A percentile compares a stretch with the other conserved stretches of the same genome.
phyloP scores from a whole-genome alignment of 106 monocot species.

The Allium cepa region DNA sequence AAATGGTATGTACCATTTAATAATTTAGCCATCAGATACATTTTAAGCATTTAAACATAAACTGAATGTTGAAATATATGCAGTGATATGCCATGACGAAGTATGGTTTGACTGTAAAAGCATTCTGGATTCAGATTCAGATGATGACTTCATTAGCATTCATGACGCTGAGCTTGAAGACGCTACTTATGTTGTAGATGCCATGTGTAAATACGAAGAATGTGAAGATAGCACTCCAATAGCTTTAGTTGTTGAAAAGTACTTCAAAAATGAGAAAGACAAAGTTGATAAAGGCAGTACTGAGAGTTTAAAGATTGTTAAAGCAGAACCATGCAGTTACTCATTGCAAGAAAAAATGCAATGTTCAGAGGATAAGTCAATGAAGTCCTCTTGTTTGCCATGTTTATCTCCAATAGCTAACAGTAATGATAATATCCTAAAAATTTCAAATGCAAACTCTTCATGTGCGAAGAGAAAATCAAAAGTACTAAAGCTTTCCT shows the following conservation, averaged over 20 bases:
- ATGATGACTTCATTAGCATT: slow-evolving; percentile 63
- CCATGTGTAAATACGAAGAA: slow-evolving; percentile 22
- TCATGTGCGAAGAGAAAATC: slow-evolving; percentile 36
- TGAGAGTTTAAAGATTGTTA: slow-evolving; percentile 15
- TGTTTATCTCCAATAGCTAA: slow-evolving; percentile 29
- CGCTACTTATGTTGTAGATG: slow-evolving; percentile 11
- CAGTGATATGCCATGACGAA: slow-evolving; percentile 65
- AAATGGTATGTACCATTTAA: slow-evolving; percentile 35
- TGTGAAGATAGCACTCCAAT: slow-evolving; percentile 19
- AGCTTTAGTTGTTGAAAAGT: slow-evolving; percentile 31
- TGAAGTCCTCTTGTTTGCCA: slow-evolving; percentile 27
- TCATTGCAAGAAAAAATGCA: slow-evolving; percentile 18
- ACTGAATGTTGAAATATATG: not conserved
- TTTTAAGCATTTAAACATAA: not conserved
- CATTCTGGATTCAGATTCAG: slow-evolving; percentile 67
- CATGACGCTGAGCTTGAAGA: slow-evolving; percentile 57
- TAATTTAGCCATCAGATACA: not conserved
- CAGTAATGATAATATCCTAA: slow-evolving; percentile 43
- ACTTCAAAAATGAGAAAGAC: slow-evolving; percentile 15
- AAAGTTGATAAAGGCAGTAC: slow-evolving; percentile 12
- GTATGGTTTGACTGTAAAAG: slow-evolving; percentile 73
- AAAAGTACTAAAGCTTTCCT: slow-evolving; percentile 52
- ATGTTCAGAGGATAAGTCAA: slow-evolving; percentile 27
- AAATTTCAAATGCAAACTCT: slow-evolving; percentile 18
- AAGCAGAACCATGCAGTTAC: slow-evolving; percentile 23